Base-by-base conservation (phyloP, 495 filamentous ascomycete genomes). In the Xylaria sp. region DNA sequence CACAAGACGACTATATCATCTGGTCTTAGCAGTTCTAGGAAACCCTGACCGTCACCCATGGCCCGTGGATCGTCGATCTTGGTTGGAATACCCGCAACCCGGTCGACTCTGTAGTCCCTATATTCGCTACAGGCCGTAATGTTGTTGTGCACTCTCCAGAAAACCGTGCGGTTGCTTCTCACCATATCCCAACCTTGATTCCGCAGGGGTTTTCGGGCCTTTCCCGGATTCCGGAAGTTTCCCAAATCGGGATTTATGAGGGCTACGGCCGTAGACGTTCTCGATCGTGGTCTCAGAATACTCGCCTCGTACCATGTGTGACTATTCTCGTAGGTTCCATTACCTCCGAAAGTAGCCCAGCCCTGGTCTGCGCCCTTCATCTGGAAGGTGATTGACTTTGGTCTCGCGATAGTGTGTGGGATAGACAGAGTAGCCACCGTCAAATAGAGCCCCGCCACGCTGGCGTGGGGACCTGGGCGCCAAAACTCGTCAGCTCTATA, bases 301-400 rank as follows among this genome's bases (percentile, higher is more conserved):
- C 72, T 74, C 21, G 69, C 69, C 8, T 74, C 72, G 72, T 65
- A 74, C 69, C 69, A 68, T 21, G 72, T 67, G 37, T 74, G 69
- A 50, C 66, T 69, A 17, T 72, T 69, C 21, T 46, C 4, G 35
- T 67, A 71, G 15, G 55, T 62, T n/a, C 63, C 68, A 0, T 73
- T 3, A 9, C 72, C 68, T 33, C 68, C 68, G 35, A 1, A 12
- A 26, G 46, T 41, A 29, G 68, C 63, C 63, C 63, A 73, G 33
- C 72, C 68, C 61, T 67, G 61, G 35, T 73, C 68, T 19, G 72
- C 61, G 1, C 69, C 26, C 50, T 29, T 65, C 21, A 62, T 69
- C 66, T 74, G 70, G 66, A 72, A 72, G 33, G 69, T 67, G 48
- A 74, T 48, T 5, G 58, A 61, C 35, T 41, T 61, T 26, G 35